Conservation (phyloP, 108 stramenopile genomes). For the Stephanodiscus triporus region DNA sequence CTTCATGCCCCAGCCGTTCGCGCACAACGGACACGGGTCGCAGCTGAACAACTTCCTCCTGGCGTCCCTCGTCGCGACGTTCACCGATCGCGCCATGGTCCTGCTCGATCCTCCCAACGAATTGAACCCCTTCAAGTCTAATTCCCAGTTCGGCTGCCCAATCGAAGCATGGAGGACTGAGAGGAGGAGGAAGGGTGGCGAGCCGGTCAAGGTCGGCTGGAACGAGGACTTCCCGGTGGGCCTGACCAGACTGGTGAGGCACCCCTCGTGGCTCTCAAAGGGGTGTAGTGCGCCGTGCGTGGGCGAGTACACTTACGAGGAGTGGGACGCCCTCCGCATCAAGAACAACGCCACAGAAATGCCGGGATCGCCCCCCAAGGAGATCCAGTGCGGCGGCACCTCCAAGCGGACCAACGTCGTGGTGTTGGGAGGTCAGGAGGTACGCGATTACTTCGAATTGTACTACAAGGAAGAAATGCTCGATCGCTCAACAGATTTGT, state of each 20-base stretch:
- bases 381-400: background rate
- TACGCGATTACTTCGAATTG: conserved; percentile 5
- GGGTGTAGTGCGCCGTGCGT: conserved; percentile 17
- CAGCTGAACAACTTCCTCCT: conserved; percentile 41
- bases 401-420: background rate
- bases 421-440: background rate
- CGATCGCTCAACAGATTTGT: background rate
- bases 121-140: conserved; percentile 1
- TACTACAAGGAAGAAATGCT: conserved; percentile 3
- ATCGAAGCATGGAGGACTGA: conserved; percentile 4
- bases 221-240: conserved; percentile 31
- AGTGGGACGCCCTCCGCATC: conserved; percentile 12
- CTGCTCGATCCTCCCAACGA: conserved; percentile 25
- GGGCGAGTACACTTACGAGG: conserved; percentile 6
- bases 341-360: background rate
- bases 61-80: conserved; percentile 33
- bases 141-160: conserved; percentile 40
- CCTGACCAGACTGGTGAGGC: background rate
- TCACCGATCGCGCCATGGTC: conserved; percentile 28
- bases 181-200: background rate
- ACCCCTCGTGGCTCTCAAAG: conserved; percentile 18
- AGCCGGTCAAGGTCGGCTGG: conserved; percentile 7
- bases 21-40: conserved; percentile 6
- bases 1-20: conserved; percentile 28
- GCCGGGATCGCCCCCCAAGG: background rate